Percentiles rank a stretch among this genome's conserved stretches.
Evolutionary conservation across 345 rosid genomes (phyloP).

Genomic region (Mangifera indica): DNA sequence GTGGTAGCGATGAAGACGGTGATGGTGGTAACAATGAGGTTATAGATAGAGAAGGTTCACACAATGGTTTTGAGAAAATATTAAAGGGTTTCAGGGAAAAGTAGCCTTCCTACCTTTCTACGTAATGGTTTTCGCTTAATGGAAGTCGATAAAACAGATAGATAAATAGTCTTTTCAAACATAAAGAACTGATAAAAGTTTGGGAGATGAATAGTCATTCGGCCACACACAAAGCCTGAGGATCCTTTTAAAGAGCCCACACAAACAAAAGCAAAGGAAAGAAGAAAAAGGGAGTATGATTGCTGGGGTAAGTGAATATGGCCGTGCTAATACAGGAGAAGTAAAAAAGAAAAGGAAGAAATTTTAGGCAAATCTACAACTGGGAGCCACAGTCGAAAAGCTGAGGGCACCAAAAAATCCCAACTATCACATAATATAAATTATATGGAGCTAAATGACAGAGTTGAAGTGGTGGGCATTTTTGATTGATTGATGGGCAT

Average conservation of each 20-base stretch:
- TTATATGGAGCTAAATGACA: neutral
- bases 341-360: too few species aligned
- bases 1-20: too few species aligned
- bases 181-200: too few species aligned
- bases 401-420: slow-evolving; percentile 19
- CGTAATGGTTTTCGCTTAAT: too few species aligned
- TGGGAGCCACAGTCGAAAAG: slow-evolving; percentile 23
- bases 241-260: slow-evolving; percentile 8
- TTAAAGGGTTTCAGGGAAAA: too few species aligned
- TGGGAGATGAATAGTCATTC: too few species aligned
- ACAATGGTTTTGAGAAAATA: too few species aligned
- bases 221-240: neutral
- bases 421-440: neutral
- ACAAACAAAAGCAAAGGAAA: neutral
- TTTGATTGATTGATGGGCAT: slow-evolving; percentile 29
- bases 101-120: too few species aligned
- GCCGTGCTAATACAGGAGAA: slow-evolving; percentile 15
- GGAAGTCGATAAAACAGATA: too few species aligned
- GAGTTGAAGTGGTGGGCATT: slow-evolving; percentile 5
- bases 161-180: too few species aligned
- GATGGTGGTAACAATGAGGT: too few species aligned
- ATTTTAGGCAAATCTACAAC: slow-evolving; percentile 14
- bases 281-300: slow-evolving; percentile 15
- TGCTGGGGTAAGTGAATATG: slow-evolving; percentile 27
- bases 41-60: too few species aligned